Evolutionary conservation across 768 basidiomycete species (phyloP).

Genomic region (Solioccasus polychromus): DNA sequence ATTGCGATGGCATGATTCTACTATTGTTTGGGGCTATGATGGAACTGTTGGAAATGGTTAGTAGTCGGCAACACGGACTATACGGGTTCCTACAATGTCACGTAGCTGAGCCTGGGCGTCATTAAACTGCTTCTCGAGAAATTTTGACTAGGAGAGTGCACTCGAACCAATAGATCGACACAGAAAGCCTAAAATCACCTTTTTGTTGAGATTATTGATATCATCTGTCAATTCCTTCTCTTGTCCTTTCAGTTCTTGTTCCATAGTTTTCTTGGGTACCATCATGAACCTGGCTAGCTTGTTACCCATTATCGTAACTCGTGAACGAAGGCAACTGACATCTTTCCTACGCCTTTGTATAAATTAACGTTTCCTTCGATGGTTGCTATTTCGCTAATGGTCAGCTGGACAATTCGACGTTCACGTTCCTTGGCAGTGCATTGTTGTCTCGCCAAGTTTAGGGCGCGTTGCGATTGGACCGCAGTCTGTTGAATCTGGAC

Average conservation of each 20-base stretch:
- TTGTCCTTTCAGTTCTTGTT: constrained; percentile 66
- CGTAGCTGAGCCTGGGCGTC: constrained; percentile 85
- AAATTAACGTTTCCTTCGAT: constrained; percentile 74
- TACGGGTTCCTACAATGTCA: constrained; percentile 62
- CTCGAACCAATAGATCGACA: background rate
- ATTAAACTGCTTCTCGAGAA: constrained; percentile 89
- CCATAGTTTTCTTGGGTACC: constrained; percentile 77
- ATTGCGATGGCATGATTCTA: constrained; percentile 11
- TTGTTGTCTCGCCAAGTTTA: constrained; percentile 74
- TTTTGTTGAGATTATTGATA: constrained; percentile 77
- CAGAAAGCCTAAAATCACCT: constrained; percentile 45
- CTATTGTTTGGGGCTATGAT: constrained; percentile 29
- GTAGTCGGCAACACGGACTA: background rate
- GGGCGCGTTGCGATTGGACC: constrained; percentile 76
- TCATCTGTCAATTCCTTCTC: constrained; percentile 87
- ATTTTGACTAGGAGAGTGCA: constrained; percentile 62
- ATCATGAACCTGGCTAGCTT: constrained; percentile 74
- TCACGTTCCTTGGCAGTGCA: constrained; percentile 81
- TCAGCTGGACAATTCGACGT: constrained; percentile 84
- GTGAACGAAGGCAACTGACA: constrained; percentile 44
- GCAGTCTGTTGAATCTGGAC: constrained; percentile 92
- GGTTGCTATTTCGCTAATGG: constrained; percentile 74
- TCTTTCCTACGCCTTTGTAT: constrained; percentile 96
- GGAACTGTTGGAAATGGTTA: constrained; percentile 24
- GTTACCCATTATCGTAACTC: constrained; percentile 1